Evolutionary conservation across 2,329 filamentous ascomycete genomes (phyloP).

Genomic region (Sclerotinia nivalis): DNA sequence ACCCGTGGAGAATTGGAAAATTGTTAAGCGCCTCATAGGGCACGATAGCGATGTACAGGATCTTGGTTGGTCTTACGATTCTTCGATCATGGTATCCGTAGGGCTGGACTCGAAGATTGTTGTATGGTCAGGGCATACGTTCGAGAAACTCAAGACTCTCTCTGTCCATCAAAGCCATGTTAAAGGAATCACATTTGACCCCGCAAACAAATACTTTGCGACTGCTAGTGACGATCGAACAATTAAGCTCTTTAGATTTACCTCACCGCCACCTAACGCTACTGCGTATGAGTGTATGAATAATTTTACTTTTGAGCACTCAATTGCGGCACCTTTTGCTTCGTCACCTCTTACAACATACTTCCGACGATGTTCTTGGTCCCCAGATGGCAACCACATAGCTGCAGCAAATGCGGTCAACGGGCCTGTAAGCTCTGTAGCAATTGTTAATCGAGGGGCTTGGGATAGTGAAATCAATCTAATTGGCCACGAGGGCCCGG

Average conservation of each 20-base stretch:
- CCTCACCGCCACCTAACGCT: slow-evolving; percentile 84
- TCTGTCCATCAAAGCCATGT: slow-evolving; percentile 95
- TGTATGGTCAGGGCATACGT: slow-evolving; percentile 96
- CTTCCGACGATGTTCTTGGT: slow-evolving; percentile 96
- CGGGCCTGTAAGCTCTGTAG: slow-evolving; percentile 93
- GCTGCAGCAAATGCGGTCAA: slow-evolving; percentile 97
- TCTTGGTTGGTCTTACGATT: slow-evolving; percentile 94
- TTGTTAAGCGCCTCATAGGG: slow-evolving; percentile 86
- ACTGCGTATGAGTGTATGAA: slow-evolving; percentile 94
- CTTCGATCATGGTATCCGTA: slow-evolving; percentile 92
- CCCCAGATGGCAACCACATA: slow-evolving; percentile 94
- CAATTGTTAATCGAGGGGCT: slow-evolving; percentile 85
- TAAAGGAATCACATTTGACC: slow-evolving; percentile 98
- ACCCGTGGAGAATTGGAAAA: slow-evolving; percentile 97
- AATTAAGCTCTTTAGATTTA: slow-evolving; percentile 96
- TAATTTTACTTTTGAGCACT: slow-evolving; percentile 94
- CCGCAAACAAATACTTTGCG: slow-evolving; percentile 98
- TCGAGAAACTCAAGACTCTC: slow-evolving; percentile 94
- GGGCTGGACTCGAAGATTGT: slow-evolving; percentile 97
- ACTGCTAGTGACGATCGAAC: slow-evolving; percentile 96
- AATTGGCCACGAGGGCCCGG: slow-evolving; percentile 94
- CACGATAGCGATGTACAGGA: slow-evolving; percentile 99
- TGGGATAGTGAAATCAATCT: slow-evolving; percentile 98
- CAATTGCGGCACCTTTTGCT: slow-evolving; percentile 82
- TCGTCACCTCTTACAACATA: slow-evolving; percentile 95